A percentile compares a stretch with the other conserved stretches of the same genome.
Conservation (phyloP, 306 rosid species). For the Urtica urens region DNA sequence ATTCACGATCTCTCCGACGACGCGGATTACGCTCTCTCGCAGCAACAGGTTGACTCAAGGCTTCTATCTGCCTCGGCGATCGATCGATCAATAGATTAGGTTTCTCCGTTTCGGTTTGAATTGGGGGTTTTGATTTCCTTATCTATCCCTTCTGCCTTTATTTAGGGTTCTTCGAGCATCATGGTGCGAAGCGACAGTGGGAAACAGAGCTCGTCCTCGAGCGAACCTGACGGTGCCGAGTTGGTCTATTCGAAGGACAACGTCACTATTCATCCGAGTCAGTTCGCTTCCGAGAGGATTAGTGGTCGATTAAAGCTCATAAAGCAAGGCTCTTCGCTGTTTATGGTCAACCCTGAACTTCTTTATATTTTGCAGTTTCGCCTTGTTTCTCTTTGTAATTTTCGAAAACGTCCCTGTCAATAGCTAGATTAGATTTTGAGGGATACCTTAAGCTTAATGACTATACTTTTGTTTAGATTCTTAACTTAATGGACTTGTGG, state of each 20-base stretch:
- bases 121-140: background rate
- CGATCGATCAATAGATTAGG: too few species aligned
- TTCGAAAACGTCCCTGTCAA: background rate
- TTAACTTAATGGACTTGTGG: too few species aligned
- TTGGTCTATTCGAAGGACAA: conserved; percentile 67
- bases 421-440: too few species aligned
- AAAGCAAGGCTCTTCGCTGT: conserved; percentile 65
- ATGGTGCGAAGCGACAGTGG: conserved; percentile 52
- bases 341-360: conserved; percentile 35
- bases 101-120: background rate
- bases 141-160: background rate
- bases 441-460: background rate
- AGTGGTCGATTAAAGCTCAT: conserved; percentile 75
- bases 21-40: conserved; percentile 91
- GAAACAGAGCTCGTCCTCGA: conserved; percentile 51
- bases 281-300: conserved; percentile 71
- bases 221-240: conserved; percentile 63
- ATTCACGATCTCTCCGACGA: conserved; percentile 90
- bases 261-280: conserved; percentile 93
- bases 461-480: too few species aligned
- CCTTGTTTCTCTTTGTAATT: background rate
- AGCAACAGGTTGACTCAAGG: too few species aligned
- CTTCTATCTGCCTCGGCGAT: background rate
- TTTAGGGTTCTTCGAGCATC: conserved; percentile 56
- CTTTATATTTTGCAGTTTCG: background rate